Evolutionary conservation across 108 stramenopile genomes (phyloP).

Genomic region (Parmales sp.): DNA sequence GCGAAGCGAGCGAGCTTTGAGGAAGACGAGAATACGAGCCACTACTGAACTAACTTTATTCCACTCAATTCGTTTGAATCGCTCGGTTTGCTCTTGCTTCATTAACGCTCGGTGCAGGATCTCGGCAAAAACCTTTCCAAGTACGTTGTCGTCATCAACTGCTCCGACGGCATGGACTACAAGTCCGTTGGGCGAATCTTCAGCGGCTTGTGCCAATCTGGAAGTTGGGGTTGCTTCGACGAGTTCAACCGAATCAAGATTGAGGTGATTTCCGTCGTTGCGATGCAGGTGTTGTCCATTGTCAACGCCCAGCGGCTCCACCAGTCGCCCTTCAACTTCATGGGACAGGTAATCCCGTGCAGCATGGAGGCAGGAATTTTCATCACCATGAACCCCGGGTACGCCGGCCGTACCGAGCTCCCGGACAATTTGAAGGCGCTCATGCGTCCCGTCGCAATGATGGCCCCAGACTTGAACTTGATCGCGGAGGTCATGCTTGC

Average conservation of each 20-base stretch:
- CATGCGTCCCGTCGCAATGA: constrained; percentile 61
- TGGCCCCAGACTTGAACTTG: constrained; percentile 56
- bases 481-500: constrained; percentile 64
- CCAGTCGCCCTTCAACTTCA: constrained; percentile 27
- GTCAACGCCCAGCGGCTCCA: constrained; percentile 32
- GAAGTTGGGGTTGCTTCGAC: constrained; percentile 56
- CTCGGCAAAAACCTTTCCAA: constrained; percentile 54
- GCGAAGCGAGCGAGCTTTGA: no score
- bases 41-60: no score
- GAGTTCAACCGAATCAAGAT: constrained; percentile 67
- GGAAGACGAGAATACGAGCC: no score
- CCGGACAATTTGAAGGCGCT: constrained; percentile 57
- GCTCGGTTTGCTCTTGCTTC: no score
- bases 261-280: constrained; percentile 59
- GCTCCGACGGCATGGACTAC: constrained; percentile 58
- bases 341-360: constrained; percentile 43
- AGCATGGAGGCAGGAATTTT: constrained; percentile 50
- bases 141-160: constrained; percentile 58
- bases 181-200: constrained; percentile 55
- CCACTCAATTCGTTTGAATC: no score
- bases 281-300: constrained; percentile 54
- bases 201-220: constrained; percentile 52
- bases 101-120: no score
- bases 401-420: constrained; percentile 55
- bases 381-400: constrained; percentile 67